phyloP scores from a whole-genome alignment of 2,329 filamentous ascomycete species.

The Fusarium siculi region DNA sequence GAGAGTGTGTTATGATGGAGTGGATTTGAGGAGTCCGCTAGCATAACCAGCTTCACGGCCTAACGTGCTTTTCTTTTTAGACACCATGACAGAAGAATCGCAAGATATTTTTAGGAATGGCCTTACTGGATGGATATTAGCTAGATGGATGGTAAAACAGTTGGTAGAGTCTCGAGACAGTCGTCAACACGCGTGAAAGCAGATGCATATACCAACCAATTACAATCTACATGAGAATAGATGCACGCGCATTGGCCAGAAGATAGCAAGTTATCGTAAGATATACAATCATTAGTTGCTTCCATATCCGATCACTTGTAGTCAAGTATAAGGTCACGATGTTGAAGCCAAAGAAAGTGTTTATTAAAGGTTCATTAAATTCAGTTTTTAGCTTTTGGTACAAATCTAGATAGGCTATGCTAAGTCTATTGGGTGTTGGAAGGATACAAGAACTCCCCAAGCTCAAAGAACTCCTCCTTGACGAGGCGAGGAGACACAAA shows the following conservation, averaged over 20 bases:
- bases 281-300: rapidly evolving
- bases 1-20: rapidly evolving
- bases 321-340: background rate
- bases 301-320: rapidly evolving
- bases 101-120: no score
- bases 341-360: background rate
- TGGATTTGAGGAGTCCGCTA: rapidly evolving
- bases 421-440: constrained; percentile 56
- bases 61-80: background rate
- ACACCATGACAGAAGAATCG: no score
- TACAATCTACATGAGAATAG: no score
- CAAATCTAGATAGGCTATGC: constrained; percentile 15
- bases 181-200: no score
- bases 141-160: background rate
- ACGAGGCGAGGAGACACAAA: constrained; percentile 64
- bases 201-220: no score
- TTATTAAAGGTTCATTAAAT: constrained; percentile 23
- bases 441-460: constrained; percentile 58
- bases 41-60: background rate
- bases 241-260: no score
- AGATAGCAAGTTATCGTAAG: no score
- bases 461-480: constrained; percentile 59
- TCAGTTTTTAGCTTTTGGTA: constrained; percentile 19
- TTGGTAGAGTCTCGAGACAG: background rate
- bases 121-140: background rate